These are phyloP conservation scores for Gossypium arboreum DNA, from an alignment of 345 rosid species.

Conservation along the genomic window DNA sequence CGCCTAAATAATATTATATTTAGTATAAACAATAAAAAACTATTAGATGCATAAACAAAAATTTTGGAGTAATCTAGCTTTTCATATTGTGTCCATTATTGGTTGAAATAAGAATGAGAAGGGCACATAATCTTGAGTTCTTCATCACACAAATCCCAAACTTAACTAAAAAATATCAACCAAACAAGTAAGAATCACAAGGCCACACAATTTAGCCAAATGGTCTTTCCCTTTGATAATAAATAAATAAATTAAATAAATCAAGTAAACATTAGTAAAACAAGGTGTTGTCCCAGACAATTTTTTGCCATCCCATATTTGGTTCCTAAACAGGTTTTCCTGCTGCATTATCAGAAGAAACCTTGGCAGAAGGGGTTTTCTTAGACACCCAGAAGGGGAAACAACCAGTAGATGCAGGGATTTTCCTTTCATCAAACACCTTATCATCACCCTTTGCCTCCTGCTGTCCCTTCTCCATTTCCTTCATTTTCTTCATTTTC, in stretches of 20 bases:
- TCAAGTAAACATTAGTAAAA: not conserved
- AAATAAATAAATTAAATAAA: not conserved
- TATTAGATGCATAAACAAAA: not conserved
- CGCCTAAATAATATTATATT: not conserved
- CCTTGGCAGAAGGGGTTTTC: conserved; percentile 22
- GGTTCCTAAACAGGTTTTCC: not conserved
- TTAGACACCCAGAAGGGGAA: conserved; percentile 17
- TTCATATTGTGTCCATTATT: not conserved
- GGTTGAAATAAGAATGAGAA: not conserved
- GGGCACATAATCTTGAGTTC: not conserved
- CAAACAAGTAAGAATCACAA: not conserved
- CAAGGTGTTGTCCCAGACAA: no score
- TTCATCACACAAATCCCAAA: not conserved
- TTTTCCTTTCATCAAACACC: conserved; percentile 7
- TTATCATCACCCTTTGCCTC: not conserved
- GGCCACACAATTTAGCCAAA: no score
- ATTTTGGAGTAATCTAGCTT: not conserved
- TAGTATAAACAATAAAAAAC: not conserved
- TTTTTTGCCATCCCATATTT: not conserved
- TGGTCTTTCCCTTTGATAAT: no score
- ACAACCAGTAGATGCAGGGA: conserved; percentile 5
- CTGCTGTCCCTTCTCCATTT: conserved; percentile 10
- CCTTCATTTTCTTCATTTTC: conserved; percentile 28
- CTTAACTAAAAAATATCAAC: no score
- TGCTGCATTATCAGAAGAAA: not conserved